These are phyloP conservation scores for Aristolochia fimbriata DNA, from an alignment of 164 flowering plant species.

Conservation along the genomic window DNA sequence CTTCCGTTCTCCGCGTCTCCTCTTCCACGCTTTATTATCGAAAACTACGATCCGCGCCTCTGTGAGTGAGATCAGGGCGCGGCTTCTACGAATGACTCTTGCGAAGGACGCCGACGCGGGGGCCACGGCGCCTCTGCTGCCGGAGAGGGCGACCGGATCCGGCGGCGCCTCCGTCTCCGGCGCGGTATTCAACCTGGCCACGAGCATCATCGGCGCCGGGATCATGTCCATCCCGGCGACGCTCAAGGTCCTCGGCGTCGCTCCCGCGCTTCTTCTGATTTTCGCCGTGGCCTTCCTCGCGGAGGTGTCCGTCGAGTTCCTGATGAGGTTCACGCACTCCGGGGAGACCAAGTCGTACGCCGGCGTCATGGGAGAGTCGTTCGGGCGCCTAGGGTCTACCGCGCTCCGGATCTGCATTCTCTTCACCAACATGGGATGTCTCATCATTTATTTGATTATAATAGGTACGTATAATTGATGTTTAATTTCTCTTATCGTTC, in stretches of 20 bases:
- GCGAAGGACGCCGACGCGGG: conserved; percentile 10
- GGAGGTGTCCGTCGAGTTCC: conserved; percentile 61
- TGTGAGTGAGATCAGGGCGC: no score
- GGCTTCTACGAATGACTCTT: no score
- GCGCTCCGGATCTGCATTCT: conserved; percentile 58
- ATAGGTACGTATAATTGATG: conserved; percentile 35
- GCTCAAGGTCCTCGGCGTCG: conserved; percentile 67
- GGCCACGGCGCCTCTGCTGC: conserved; percentile 23
- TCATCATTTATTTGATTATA: conserved; percentile 67
- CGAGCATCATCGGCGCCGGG: conserved; percentile 93
- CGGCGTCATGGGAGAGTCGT: conserved; percentile 76
- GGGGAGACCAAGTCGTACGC: conserved; percentile 59
- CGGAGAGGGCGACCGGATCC: conserved; percentile 5
- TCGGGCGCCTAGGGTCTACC: conserved; percentile 57
- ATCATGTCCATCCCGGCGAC: conserved; percentile 97
- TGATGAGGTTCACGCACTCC: conserved; percentile 52
- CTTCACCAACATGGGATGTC: conserved; percentile 55
- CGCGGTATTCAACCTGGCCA: conserved; percentile 85
- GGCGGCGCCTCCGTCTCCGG: conserved; percentile 38
- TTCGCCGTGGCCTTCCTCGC: conserved; percentile 44
- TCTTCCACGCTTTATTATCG: no score
- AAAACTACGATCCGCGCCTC: no score
- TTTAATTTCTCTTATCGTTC: no score
- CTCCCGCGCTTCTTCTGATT: conserved; percentile 58
- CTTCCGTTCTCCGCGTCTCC: no score